Conservation (phyloP, 2,329 filamentous ascomycete genomes). For the Hypomyces perniciosus region DNA sequence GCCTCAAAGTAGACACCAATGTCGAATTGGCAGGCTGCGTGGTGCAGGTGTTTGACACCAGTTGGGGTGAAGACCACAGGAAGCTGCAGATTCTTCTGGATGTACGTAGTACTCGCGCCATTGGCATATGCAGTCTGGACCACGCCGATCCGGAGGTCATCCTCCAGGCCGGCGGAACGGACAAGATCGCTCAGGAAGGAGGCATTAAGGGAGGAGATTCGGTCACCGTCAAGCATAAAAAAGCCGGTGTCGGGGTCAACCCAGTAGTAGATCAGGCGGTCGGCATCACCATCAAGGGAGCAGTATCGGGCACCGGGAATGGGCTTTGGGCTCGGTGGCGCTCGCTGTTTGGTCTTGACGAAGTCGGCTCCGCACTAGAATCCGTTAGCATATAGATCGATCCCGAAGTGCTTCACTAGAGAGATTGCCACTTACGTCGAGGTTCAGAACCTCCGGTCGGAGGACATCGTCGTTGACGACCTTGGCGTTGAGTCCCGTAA, state of each 20-base stretch:
- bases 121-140: slow-evolving; percentile 98
- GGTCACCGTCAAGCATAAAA: slow-evolving; percentile 90
- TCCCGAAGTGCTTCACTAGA: not conserved
- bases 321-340: slow-evolving; percentile 76
- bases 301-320: slow-evolving; percentile 72
- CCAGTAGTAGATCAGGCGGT: slow-evolving; percentile 95
- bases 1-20: slow-evolving; percentile 98
- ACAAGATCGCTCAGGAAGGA: slow-evolving; percentile 90
- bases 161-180: slow-evolving; percentile 68
- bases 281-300: slow-evolving; percentile 91
- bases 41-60: slow-evolving; percentile 95
- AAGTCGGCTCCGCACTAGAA: slow-evolving; percentile 84
- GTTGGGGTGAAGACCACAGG: slow-evolving; percentile 91
- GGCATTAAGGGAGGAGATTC: slow-evolving; percentile 89
- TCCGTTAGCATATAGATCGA: slow-evolving; percentile 1
- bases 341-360: slow-evolving; percentile 94
- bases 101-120: slow-evolving; percentile 86
- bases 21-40: slow-evolving; percentile 91
- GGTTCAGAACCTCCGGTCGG: slow-evolving; percentile 81
- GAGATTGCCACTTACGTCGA: slow-evolving; percentile 56
- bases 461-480: slow-evolving; percentile 91
- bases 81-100: slow-evolving; percentile 79
- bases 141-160: slow-evolving; percentile 83
- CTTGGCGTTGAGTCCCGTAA: slow-evolving; percentile 71
- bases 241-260: slow-evolving; percentile 75